Evolutionary conservation across 768 basidiomycete species (phyloP).

Genomic region (Lentinula boryana): DNA sequence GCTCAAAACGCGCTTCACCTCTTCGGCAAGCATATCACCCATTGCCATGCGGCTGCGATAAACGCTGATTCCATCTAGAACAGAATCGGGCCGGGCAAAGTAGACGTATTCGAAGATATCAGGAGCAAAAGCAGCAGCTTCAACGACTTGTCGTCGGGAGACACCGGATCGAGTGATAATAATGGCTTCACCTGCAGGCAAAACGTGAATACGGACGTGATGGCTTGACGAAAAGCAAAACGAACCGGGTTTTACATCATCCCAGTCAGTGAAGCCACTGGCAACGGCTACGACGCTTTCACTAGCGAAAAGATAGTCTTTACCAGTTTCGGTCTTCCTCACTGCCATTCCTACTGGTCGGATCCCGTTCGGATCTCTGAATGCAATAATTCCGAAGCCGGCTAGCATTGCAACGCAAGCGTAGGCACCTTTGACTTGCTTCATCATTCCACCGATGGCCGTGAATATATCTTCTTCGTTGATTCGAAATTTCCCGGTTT

Average conservation of each 20-base stretch:
- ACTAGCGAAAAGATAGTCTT: slow-evolving; percentile 87
- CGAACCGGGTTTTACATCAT: slow-evolving; percentile 86
- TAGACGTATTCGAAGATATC: slow-evolving; percentile 99
- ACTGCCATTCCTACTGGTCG: slow-evolving; percentile 85
- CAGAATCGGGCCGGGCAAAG: slow-evolving; percentile 96
- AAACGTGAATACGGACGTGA: background rate
- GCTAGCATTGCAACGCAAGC: slow-evolving; percentile 99
- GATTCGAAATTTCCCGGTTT: slow-evolving; percentile 98
- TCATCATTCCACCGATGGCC: slow-evolving; percentile 86
- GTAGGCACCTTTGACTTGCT: slow-evolving; percentile 87
- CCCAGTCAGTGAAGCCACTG: slow-evolving; percentile 85
- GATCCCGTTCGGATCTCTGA: slow-evolving; percentile 97
- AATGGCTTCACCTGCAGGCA: slow-evolving; percentile 75
- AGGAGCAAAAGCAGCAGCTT: slow-evolving; percentile 77
- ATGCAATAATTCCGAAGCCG: slow-evolving; percentile 96
- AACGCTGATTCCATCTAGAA: slow-evolving; percentile 94
- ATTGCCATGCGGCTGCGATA: slow-evolving; percentile 99
- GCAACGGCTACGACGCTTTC: slow-evolving; percentile 98
- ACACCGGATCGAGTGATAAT: slow-evolving; percentile 86
- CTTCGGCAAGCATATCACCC: slow-evolving; percentile 91
- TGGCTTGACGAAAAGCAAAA: slow-evolving; percentile 3
- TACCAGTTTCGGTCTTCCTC: slow-evolving; percentile 51
- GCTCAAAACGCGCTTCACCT: slow-evolving; percentile 70
- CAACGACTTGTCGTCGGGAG: slow-evolving; percentile 66
- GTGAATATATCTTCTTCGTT: slow-evolving; percentile 99